Conservation (phyloP, 768 basidiomycete species). For the Russula foetens region DNA sequence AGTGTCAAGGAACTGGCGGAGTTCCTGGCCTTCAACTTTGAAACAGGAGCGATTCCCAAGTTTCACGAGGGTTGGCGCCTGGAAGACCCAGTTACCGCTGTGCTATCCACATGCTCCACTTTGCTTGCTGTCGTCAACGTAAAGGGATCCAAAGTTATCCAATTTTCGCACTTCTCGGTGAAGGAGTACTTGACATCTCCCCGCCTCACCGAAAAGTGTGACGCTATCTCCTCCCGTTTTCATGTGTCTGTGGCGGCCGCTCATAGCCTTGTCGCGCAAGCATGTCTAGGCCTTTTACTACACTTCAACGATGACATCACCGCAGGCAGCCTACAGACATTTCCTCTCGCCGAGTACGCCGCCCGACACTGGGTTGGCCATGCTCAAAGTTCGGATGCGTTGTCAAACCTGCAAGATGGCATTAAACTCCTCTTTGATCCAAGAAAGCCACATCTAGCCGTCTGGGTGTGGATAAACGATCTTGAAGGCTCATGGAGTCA, state of each 20-base stretch:
- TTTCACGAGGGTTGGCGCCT: too few species aligned
- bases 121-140: background rate
- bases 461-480: background rate
- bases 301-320: background rate
- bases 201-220: background rate
- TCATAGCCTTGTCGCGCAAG: background rate
- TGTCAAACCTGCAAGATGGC: background rate
- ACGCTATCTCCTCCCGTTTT: background rate
- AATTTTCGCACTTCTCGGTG: background rate
- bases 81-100: background rate
- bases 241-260: background rate
- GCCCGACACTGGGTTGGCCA: too few species aligned
- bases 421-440: background rate
- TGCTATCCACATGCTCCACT: background rate
- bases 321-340: too few species aligned
- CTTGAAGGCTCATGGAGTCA: background rate
- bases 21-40: too few species aligned
- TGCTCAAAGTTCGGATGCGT: background rate
- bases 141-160: background rate
- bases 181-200: too few species aligned
- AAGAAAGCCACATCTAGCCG: background rate
- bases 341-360: too few species aligned
- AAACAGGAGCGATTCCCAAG: too few species aligned
- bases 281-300: background rate
- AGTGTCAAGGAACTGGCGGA: background rate